These are phyloP conservation scores for Scedosporium boydii DNA, from an alignment of 2,329 filamentous ascomycete genomes.

Conservation along the genomic window DNA sequence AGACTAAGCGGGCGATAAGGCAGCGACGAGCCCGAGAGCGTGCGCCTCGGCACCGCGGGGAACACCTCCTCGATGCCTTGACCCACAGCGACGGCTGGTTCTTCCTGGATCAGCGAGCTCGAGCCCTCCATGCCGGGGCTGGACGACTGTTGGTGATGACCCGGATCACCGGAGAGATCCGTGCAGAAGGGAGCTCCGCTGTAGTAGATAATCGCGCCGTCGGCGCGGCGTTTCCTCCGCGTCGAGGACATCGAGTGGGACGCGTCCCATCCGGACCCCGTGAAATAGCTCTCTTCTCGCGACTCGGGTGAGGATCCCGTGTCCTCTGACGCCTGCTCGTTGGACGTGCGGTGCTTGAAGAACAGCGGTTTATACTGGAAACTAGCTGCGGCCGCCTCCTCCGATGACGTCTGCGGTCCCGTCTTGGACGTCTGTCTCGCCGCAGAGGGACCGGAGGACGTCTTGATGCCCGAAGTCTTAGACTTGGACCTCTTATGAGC, in stretches of 20 bases:
- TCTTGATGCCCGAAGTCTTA: background rate
- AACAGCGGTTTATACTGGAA: slow-evolving; percentile 60
- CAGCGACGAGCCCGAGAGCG: slow-evolving; percentile 41
- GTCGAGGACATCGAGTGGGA: slow-evolving; percentile 38
- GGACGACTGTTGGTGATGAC: slow-evolving; percentile 28
- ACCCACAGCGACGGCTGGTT: background rate
- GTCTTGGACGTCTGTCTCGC: background rate
- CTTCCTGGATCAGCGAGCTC: background rate
- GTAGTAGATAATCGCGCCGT: slow-evolving; percentile 78
- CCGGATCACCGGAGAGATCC: slow-evolving; percentile 62
- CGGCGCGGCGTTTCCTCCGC: slow-evolving; percentile 45
- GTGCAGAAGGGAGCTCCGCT: slow-evolving; percentile 71
- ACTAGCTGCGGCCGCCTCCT: slow-evolving; percentile 34
- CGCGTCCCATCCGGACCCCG: slow-evolving; percentile 34
- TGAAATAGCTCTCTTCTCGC: slow-evolving; percentile 37
- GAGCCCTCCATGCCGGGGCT: slow-evolving; percentile 30
- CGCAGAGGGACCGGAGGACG: background rate
- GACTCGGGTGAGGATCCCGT: slow-evolving; percentile 38
- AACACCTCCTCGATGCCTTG: slow-evolving; percentile 5
- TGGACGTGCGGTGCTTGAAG: slow-evolving; percentile 36
- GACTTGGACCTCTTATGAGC: background rate
- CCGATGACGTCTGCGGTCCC: slow-evolving; percentile 18
- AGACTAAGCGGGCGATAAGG: slow-evolving; percentile 37
- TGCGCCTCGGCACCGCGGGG: slow-evolving; percentile 24
- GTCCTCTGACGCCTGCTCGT: slow-evolving; percentile 39